Conservation (phyloP, 1,139 yeast species). For the Yarrowia galli region DNA sequence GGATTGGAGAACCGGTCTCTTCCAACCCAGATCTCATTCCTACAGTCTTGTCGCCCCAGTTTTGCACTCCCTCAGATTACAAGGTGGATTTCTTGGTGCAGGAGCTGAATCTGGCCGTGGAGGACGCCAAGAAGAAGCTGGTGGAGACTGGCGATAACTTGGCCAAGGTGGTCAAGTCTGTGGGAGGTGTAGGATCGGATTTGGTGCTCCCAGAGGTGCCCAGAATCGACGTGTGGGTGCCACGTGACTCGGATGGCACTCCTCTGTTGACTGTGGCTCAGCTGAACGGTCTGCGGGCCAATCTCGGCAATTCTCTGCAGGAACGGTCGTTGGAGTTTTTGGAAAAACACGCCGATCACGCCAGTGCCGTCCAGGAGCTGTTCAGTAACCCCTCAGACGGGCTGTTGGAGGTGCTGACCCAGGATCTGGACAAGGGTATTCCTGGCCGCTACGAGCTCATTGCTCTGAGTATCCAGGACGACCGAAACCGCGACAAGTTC, state of each 20-base stretch:
- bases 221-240: conserved; percentile 30
- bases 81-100: conserved; percentile 57
- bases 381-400: conserved; percentile 46
- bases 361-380: conserved; percentile 60
- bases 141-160: conserved; percentile 42
- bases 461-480: conserved; percentile 25
- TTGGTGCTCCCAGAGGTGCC: conserved; percentile 21
- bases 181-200: conserved; percentile 4
- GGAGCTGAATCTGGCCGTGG: conserved; percentile 56
- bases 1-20: conserved; percentile 5
- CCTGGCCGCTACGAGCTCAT: conserved; percentile 31
- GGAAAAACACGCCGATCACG: conserved; percentile 60
- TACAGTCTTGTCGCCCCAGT: conserved; percentile 51
- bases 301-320: conserved; percentile 52
- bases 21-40: conserved; percentile 41
- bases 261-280: conserved; percentile 54
- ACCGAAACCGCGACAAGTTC: conserved; percentile 24
- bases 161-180: conserved; percentile 11
- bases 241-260: conserved; percentile 41
- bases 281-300: conserved; percentile 53
- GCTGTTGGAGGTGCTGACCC: background rate
- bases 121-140: conserved; percentile 52
- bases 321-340: conserved; percentile 60
- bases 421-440: conserved; percentile 12
- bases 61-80: conserved; percentile 61